Conservation (phyloP, 2,329 filamentous ascomycete species). For the Epichloe gansuensis region DNA sequence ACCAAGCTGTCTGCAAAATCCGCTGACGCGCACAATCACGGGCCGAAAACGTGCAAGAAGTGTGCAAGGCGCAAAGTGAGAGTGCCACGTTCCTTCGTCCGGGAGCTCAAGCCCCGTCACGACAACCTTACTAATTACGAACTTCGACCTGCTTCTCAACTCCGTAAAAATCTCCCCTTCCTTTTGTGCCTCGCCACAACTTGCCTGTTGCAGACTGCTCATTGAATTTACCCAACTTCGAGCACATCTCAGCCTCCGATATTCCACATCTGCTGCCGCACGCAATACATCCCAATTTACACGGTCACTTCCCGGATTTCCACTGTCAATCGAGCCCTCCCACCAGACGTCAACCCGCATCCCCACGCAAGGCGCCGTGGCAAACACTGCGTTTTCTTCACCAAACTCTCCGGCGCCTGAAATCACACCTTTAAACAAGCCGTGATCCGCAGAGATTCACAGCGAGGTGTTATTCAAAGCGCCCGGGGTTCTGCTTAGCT, state of each 20-base stretch:
- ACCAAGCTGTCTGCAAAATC: too few species aligned
- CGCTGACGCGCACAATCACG: too few species aligned
- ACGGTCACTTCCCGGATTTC: neutral
- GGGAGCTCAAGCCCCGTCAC: neutral
- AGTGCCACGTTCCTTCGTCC: too few species aligned
- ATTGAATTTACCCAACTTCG: neutral
- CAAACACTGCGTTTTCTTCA: neutral
- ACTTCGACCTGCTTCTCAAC: neutral
- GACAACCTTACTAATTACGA: neutral
- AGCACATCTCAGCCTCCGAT: neutral
- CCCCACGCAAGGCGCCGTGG: neutral
- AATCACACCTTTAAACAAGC: conserved; percentile 75
- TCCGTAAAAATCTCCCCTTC: neutral
- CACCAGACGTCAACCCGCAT: neutral
- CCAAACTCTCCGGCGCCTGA: conserved; percentile 21
- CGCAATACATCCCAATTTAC: neutral
- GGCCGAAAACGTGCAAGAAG: too few species aligned
- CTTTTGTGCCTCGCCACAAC: neutral
- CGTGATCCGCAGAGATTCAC: conserved; percentile 73
- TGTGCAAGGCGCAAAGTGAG: too few species aligned
- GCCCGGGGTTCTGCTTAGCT: conserved; percentile 21
- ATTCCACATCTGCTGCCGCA: neutral
- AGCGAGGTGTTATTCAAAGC: conserved; percentile 69
- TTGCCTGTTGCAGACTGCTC: too few species aligned
- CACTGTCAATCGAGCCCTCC: neutral